Percentiles rank a stretch among this genome's conserved stretches.
phyloP scores from a whole-genome alignment of 768 basidiomycete genomes.

The Boletus huronensis region DNA sequence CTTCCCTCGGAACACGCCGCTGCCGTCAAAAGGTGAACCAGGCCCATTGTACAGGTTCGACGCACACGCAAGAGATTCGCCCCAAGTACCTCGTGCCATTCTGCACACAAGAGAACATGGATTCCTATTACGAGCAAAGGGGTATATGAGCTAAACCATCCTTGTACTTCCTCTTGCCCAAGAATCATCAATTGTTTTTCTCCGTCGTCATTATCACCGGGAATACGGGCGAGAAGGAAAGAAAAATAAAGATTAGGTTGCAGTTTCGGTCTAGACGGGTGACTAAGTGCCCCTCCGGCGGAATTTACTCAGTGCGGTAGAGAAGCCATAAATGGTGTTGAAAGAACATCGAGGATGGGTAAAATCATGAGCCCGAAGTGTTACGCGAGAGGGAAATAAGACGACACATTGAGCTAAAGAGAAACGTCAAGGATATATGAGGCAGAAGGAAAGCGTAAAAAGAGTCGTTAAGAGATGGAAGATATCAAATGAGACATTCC shows the following conservation, averaged over 20 bases:
- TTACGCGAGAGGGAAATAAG: conserved; percentile 16
- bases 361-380: conserved; percentile 23
- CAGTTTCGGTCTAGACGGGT: conserved; percentile 24
- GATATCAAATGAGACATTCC: conserved; percentile 30
- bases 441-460: conserved; percentile 29
- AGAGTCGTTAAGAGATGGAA: conserved; percentile 35
- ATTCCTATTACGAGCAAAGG: conserved; percentile 21
- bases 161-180: conserved; percentile 18
- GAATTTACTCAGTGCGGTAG: conserved; percentile 27
- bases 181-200: conserved; percentile 17
- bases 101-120: conserved; percentile 8
- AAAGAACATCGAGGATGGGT: conserved; percentile 25
- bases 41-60: background rate
- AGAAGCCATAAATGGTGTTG: conserved; percentile 16
- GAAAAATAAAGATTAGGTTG: conserved; percentile 22
- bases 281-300: conserved; percentile 22
- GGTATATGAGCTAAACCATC: conserved; percentile 19
- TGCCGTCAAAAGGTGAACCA: background rate
- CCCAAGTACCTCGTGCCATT: conserved; percentile 15
- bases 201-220: conserved; percentile 8
- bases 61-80: conserved; percentile 3
- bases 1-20: no score
- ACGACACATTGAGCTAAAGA: conserved; percentile 20
- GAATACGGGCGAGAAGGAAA: conserved; percentile 1
- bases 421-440: conserved; percentile 37